Conservation (phyloP, 371 early-diverging fungal genomes). For the Parasitella parasitica region DNA sequence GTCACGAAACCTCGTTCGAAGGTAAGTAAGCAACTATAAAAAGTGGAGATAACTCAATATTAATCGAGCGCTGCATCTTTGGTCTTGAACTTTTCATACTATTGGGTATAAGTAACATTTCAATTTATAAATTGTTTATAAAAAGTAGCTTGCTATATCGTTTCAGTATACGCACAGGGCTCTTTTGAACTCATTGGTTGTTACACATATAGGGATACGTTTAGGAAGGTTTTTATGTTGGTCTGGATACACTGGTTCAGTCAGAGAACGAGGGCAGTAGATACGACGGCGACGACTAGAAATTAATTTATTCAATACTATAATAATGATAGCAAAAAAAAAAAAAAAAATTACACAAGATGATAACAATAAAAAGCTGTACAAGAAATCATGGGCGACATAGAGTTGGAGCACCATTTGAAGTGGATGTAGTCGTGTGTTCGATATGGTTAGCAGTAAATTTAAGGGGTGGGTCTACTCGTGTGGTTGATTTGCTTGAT, state of each 20-base stretch:
- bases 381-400: background rate
- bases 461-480: background rate
- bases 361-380: background rate
- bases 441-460: background rate
- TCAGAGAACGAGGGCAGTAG: background rate
- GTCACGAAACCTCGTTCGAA: too few species aligned
- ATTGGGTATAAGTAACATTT: too few species aligned
- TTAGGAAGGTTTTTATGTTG: conserved; percentile 6
- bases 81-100: too few species aligned
- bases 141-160: too few species aligned
- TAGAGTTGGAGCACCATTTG: background rate
- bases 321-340: background rate
- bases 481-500: background rate
- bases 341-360: background rate
- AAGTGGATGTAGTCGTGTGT: background rate
- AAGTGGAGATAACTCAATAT: too few species aligned
- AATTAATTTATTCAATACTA: background rate
- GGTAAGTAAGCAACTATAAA: too few species aligned
- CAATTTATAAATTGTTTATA: too few species aligned
- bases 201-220: conserved; percentile 21
- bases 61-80: too few species aligned
- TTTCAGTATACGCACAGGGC: too few species aligned
- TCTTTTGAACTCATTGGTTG: too few species aligned
- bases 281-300: background rate
- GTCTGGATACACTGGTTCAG: background rate